phyloP scores from a whole-genome alignment of 371 early-diverging fungal species.

The Saksenaea vasiformis region DNA sequence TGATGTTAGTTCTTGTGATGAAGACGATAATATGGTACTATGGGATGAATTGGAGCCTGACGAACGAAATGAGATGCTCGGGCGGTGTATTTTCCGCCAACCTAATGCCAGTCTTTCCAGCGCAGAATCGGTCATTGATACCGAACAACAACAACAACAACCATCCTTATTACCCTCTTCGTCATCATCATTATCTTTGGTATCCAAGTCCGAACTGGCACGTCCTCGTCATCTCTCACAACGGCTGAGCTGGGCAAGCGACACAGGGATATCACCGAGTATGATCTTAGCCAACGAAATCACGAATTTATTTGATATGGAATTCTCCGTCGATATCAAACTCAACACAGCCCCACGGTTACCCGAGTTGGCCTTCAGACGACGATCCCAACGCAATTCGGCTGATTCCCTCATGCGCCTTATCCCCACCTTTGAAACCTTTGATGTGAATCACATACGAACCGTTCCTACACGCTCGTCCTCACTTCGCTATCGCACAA shows the following conservation, averaged over 20 bases:
- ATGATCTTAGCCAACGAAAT: conserved; percentile 36
- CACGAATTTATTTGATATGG: conserved; percentile 56
- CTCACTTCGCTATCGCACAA: not conserved
- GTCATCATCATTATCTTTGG: no score
- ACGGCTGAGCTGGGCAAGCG: conserved; percentile 31
- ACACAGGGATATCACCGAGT: conserved; percentile 18
- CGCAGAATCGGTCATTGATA: not conserved
- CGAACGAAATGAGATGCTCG: not conserved
- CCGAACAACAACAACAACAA: no score
- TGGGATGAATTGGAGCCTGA: conserved; percentile 15
- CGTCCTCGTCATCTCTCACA: not conserved
- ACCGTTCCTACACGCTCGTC: not conserved
- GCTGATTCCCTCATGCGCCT: conserved; percentile 28
- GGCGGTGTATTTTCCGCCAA: conserved; percentile 16
- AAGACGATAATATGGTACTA: not conserved
- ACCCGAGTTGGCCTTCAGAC: conserved; percentile 34
- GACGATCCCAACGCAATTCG: conserved; percentile 17
- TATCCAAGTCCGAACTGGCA: not conserved
- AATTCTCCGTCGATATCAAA: conserved; percentile 50
- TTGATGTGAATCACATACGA: not conserved
- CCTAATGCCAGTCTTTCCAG: conserved; percentile 15
- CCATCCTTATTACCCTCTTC: not conserved
- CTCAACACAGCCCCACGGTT: conserved; percentile 42
- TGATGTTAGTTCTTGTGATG: not conserved
- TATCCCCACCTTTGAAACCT: conserved; percentile 29